Base-by-base conservation (phyloP, 495 filamentous ascomycete species). In the Amniculicola lignicola region DNA sequence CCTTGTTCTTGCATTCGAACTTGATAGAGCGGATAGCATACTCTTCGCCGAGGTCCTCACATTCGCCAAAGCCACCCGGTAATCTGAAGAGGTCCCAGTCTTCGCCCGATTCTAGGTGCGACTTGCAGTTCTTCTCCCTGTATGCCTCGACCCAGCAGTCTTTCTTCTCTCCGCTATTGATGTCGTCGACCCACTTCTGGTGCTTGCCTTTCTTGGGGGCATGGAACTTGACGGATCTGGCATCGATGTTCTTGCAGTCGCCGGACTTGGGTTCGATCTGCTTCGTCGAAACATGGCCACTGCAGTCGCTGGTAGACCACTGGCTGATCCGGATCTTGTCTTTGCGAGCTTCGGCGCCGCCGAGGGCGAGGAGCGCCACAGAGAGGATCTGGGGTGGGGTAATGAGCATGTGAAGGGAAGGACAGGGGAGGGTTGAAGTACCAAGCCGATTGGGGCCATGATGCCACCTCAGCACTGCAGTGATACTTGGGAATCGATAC, bases 401-500 rank as follows among this genome's bases (percentile, higher is more conserved):
- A 12, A 11, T 14, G n/a, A 14, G 21, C 22, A 42, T n/a, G n/a
- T n/a, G 15, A 11, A 19, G 9, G 3, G 18, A 2, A 43, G 4
- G 18, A 5, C n/a, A 24, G 25, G 7, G 16, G 10, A 14, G 18
- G 11, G 16, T 21, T 6, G 14, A 42, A 33, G 10, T 28, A 52
- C 35, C 9, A 42, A 19, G 35, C 35, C 11, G 37, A 42, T 7
- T 33, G 49, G 49, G 14, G 37, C 49, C 49, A 52, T 52, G 49
- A 52, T 42, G 12, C 29, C 28, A 37, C 46, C 14, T 15, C 16
- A 23, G 23, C n/a, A n/a, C n/a, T n/a, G n/a, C n/a, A n/a, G n/a
- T n/a, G n/a, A n/a, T n/a, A n/a, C n/a, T n/a, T n/a, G n/a, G n/a
- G n/a, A n/a, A n/a, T n/a, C n/a, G n/a, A n/a, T n/a, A n/a, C n/a